Evolutionary conservation across 331 rosid species (phyloP), one percentile per base, ranked within the genome.

Genomic region (Telfairia occidentalis): DNA sequence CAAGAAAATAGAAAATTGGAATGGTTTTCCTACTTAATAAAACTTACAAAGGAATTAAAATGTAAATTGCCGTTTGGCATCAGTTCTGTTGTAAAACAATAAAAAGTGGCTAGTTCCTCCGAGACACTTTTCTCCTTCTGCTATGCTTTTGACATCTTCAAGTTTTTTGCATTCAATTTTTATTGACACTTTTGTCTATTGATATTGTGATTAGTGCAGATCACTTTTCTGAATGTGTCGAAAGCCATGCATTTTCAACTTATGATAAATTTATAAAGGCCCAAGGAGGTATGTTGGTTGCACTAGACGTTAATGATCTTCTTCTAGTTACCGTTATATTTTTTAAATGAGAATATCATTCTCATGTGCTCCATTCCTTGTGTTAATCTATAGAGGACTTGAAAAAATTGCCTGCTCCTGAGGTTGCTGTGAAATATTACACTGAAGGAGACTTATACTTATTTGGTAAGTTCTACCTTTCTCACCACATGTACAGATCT

Each of bases 201-300:
- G 74, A 82, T 61, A 63, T 59, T 34, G 70, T 86, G 29, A 45
- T 82, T 77, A 12, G 60, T 80, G 90, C 97, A 94, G 97, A 94
- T 88, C 98, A 94, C 82, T 88, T 94, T 40, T 95, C 97, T 55
- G 97, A 95, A 91, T 85, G 93, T 42, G 98, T 95, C 69, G 98
- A 95, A 85, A 81, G 42, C 79, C 97, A 95, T 84, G 98, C 98
- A 54, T 90, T 64, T 85, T 88, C 88, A 80, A 95, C 97, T 30
- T 95, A 95, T 23, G 98, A 91, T 91, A 90, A 91, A 79, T 91
- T 88, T 85, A 69, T 95, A 82, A 88, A 91, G 83, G 90, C 77
- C 42, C 85, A 79, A 79, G 97, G 91, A 95, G 97, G 98, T 91
- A 87, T 8, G 73, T 23, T 26, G 73, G 13, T 13, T 55, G 48